phyloP scores from a whole-genome alignment of 805 yeast species.

The Wickerhamiella spandovensis region DNA sequence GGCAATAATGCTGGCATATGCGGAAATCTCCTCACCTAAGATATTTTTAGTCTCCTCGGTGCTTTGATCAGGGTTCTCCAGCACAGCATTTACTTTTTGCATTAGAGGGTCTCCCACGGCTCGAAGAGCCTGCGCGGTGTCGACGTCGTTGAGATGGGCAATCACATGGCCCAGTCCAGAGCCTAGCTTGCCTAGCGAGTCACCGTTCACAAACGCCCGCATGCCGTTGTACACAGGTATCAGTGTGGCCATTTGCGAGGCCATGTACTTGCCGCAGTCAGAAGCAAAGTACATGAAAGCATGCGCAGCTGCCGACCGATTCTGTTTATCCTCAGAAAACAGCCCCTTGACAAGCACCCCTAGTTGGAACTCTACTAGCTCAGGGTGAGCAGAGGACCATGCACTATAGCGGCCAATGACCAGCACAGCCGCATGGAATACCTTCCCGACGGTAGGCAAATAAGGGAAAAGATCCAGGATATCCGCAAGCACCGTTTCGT shows the following conservation, averaged over 20 bases:
- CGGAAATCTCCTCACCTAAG: neutral
- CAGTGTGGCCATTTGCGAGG: conserved; percentile 59
- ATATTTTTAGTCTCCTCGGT: neutral
- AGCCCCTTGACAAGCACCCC: conserved; percentile 75
- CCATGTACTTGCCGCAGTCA: conserved; percentile 63
- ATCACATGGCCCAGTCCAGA: neutral
- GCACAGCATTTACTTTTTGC: neutral
- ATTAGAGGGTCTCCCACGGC: neutral
- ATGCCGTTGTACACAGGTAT: conserved; percentile 55
- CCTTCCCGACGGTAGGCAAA: conserved; percentile 65
- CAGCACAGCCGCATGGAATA: conserved; percentile 84
- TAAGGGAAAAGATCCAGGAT: conserved; percentile 56
- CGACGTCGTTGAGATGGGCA: neutral
- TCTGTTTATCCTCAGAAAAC: conserved; percentile 31
- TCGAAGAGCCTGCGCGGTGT: neutral
- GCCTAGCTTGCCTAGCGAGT: conserved; percentile 13
- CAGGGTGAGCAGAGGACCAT: conserved; percentile 85
- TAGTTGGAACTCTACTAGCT: conserved; percentile 66
- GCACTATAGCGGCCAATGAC: conserved; percentile 92
- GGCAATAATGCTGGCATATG: neutral
- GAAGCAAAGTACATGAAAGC: conserved; percentile 90
- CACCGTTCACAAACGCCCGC: conserved; percentile 42
- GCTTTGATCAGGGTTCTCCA: neutral
- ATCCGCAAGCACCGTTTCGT: conserved; percentile 55
- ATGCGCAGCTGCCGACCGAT: conserved; percentile 76